Base-by-base conservation (phyloP, 306 rosid species). In the Sicyos edulis region DNA sequence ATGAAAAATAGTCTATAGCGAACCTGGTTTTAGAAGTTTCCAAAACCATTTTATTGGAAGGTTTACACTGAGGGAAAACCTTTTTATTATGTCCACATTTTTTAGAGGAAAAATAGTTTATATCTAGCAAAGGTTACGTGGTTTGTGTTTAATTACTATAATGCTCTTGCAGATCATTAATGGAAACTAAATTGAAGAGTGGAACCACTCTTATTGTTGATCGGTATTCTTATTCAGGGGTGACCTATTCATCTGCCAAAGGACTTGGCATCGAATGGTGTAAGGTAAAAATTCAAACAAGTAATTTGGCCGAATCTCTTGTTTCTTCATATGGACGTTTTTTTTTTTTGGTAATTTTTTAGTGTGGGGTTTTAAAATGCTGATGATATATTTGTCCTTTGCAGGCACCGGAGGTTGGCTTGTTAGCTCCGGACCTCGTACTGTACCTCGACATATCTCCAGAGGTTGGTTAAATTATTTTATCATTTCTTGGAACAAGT, bases 221-320 rank as follows among this genome's bases (percentile, higher is more conserved):
- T 80, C 97, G 96, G 77, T 93, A 93, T 83, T 90, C 97, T 70
- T 93, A 83, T 75, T 93, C 97, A n/a, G 97, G 98, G 19, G 97
- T 90, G 76, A 97, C 98, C 71, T 93, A 87, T 86, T 93, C 98
- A 10, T 81, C 95, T 11, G 90, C 98, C 49, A 90, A 93, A 79
- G 98, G 98, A 80, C 91, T 93, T 58, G 85, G 77, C 51, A 52
- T 90, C 66, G 92, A 86, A 58, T 93, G 98, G 98, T 93, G 98
- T 42, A 93, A 90, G 98, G 97, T 93, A 76, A 72, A 68, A 66
- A 60, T 44, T 10, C 42, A 19, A 49, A 49, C 8, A 4, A 37
- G 24, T 4, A 20, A 70, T 75, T 16, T 16, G 17, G 55, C 19
- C 5, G 24, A 65, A 44, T 65, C 71, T 16, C 54, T 44, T 63